phyloP scores from a whole-genome alignment of 2,329 filamentous ascomycete genomes.

The Trichoderma brevicompactum region DNA sequence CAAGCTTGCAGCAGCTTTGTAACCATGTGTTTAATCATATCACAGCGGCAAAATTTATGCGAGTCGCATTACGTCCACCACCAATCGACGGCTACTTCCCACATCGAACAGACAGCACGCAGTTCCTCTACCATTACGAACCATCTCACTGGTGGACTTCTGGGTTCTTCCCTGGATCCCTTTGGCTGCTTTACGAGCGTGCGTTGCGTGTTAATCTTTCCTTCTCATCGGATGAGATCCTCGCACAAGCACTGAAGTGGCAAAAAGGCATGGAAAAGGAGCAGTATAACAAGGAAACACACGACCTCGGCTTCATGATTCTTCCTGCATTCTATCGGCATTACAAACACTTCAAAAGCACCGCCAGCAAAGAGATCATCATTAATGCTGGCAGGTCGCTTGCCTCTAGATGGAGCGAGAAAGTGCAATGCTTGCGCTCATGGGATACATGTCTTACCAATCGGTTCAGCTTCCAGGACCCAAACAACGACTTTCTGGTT shows the following conservation, averaged over 20 bases:
- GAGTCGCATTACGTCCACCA: constrained; percentile 14
- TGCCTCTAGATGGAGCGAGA: constrained; percentile 29
- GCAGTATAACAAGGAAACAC: constrained; percentile 27
- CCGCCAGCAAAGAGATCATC: constrained; percentile 18
- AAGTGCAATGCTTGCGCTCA: constrained; percentile 28
- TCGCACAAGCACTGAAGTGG: constrained; percentile 27
- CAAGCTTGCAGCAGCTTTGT: constrained; percentile 11
- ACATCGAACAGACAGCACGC: constrained; percentile 13
- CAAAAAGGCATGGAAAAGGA: constrained; percentile 29
- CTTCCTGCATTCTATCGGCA: constrained; percentile 26
- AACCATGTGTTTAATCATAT: constrained; percentile 10
- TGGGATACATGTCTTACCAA: constrained; percentile 27
- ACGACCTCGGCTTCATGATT: constrained; percentile 32
- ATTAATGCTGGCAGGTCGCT: constrained; percentile 28
- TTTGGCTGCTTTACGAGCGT: constrained; percentile 29
- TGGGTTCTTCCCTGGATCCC: constrained; percentile 30
- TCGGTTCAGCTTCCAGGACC: constrained; percentile 21
- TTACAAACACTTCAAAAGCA: constrained; percentile 19
- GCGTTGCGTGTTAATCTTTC: constrained; percentile 10
- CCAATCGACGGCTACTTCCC: constrained; percentile 13
- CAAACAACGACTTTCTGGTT: constrained; percentile 28
- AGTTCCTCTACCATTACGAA: constrained; percentile 17
- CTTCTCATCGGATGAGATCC: constrained; percentile 23
- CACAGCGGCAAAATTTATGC: constrained; percentile 12
- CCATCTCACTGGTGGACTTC: constrained; percentile 36